Conservation (phyloP, 225 moss, liverwort and hornwort genomes). For the Sphagnum contortum region DNA sequence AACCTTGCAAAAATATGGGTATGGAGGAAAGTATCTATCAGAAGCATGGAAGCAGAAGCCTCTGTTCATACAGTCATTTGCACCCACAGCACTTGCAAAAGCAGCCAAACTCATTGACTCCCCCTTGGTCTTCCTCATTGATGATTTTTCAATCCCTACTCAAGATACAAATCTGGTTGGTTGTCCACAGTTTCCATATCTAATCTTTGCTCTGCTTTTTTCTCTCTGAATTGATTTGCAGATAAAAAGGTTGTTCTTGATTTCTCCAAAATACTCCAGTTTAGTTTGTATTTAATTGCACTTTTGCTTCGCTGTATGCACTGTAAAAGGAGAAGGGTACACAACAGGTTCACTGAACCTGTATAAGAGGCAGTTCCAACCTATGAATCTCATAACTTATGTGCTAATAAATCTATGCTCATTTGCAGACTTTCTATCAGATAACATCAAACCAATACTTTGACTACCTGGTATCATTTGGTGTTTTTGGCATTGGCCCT, state of each 20-base stretch:
- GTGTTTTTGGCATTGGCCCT: constrained; percentile 72
- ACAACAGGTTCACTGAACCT: too few species aligned
- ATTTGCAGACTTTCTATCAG: constrained; percentile 43
- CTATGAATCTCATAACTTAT: too few species aligned
- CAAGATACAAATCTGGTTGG: constrained; percentile 77
- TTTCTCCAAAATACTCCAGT: too few species aligned
- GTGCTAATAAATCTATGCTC: too few species aligned
- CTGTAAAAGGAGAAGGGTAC: too few species aligned
- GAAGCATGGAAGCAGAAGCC: constrained; percentile 59
- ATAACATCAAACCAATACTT: constrained; percentile 70
- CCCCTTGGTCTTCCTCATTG: constrained; percentile 78
- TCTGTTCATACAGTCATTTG: constrained; percentile 79
- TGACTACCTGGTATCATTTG: constrained; percentile 55
- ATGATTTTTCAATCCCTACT: constrained; percentile 42
- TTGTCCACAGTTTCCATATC: neutral
- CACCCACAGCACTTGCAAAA: constrained; percentile 62
- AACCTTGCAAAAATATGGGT: constrained; percentile 61
- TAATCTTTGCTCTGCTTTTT: too few species aligned
- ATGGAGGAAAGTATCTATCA: constrained; percentile 62
- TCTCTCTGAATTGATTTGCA: too few species aligned
- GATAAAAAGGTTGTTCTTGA: too few species aligned
- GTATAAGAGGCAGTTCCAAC: too few species aligned
- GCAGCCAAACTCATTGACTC: constrained; percentile 45
- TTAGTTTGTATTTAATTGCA: too few species aligned
- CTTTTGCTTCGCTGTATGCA: too few species aligned